phyloP scores from a whole-genome alignment of 768 basidiomycete species.

The Suillus alpinus region DNA sequence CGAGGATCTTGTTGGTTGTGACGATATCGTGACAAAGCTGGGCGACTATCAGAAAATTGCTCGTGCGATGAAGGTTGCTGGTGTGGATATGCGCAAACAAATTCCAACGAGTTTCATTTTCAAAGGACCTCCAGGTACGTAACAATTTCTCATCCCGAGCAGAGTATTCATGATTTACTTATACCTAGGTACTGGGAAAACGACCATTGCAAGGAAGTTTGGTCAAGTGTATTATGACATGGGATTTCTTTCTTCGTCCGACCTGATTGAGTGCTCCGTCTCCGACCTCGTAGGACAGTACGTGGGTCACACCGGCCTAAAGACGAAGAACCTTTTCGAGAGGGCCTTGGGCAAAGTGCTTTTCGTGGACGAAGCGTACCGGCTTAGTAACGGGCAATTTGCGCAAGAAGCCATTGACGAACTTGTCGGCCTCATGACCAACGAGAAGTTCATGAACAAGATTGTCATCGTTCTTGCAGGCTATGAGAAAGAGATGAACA shows the following conservation, averaged over 20 bases:
- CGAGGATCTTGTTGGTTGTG: conserved; percentile 60
- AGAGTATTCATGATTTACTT: background rate
- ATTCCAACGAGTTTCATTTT: conserved; percentile 68
- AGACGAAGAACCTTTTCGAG: conserved; percentile 56
- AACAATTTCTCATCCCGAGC: background rate
- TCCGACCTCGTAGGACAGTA: conserved; percentile 69
- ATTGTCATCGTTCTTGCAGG: conserved; percentile 69
- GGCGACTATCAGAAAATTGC: conserved; percentile 53
- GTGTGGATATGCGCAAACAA: conserved; percentile 43
- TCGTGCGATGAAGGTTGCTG: conserved; percentile 35
- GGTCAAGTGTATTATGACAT: conserved; percentile 64
- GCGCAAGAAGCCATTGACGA: conserved; percentile 75
- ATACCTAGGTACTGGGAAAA: conserved; percentile 58
- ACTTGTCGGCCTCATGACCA: conserved; percentile 59
- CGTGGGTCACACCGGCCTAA: conserved; percentile 71
- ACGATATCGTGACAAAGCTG: conserved; percentile 49
- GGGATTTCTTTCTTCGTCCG: conserved; percentile 47
- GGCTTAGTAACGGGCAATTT: conserved; percentile 58
- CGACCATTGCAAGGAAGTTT: conserved; percentile 59
- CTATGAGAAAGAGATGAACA: conserved; percentile 67
- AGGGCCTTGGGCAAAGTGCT: conserved; percentile 66
- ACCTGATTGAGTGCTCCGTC: conserved; percentile 69
- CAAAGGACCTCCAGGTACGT: conserved; percentile 67
- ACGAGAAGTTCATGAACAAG: conserved; percentile 54
- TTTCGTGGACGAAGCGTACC: conserved; percentile 73